Conservation (phyloP, 2,329 filamentous ascomycete species). For the Colletotrichum sp. region DNA sequence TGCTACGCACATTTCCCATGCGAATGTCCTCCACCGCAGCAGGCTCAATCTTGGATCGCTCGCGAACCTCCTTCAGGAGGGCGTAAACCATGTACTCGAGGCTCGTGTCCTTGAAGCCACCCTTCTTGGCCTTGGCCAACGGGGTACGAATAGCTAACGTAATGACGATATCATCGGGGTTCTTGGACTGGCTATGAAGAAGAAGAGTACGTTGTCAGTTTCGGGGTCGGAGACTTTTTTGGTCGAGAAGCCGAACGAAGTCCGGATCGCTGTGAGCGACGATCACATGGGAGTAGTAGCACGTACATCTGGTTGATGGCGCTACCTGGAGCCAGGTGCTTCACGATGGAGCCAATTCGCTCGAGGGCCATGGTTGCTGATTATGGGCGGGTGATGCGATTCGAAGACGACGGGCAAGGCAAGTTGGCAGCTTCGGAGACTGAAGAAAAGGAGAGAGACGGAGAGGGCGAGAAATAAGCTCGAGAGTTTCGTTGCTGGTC, state of each 20-base stretch:
- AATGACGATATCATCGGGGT: constrained; percentile 95
- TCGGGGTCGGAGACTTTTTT: neutral
- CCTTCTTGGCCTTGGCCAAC: constrained; percentile 86
- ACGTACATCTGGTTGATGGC: constrained; percentile 79
- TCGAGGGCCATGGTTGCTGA: constrained; percentile 73
- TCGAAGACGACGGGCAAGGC: neutral
- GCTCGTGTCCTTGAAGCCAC: constrained; percentile 91
- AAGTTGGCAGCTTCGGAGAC: neutral
- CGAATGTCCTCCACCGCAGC: constrained; percentile 87
- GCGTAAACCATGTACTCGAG: constrained; percentile 88
- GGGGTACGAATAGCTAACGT: constrained; percentile 91
- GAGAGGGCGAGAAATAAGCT: constrained; percentile 2
- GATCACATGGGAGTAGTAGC: constrained; percentile 7
- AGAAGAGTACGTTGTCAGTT: constrained; percentile 19
- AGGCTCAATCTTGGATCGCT: constrained; percentile 79
- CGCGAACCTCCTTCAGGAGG: constrained; percentile 76
- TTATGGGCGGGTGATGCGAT: constrained; percentile 6
- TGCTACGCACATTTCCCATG: constrained; percentile 78
- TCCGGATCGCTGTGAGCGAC: neutral
- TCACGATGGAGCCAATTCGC: constrained; percentile 85
- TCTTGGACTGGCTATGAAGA: constrained; percentile 77
- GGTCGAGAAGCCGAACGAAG: neutral
- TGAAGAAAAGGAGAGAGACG: neutral
- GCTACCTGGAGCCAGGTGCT: constrained; percentile 79
- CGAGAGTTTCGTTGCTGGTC: neutral